These are phyloP conservation scores for Monascus ruber DNA, from an alignment of 2,329 filamentous ascomycete genomes.

Conservation along the genomic window DNA sequence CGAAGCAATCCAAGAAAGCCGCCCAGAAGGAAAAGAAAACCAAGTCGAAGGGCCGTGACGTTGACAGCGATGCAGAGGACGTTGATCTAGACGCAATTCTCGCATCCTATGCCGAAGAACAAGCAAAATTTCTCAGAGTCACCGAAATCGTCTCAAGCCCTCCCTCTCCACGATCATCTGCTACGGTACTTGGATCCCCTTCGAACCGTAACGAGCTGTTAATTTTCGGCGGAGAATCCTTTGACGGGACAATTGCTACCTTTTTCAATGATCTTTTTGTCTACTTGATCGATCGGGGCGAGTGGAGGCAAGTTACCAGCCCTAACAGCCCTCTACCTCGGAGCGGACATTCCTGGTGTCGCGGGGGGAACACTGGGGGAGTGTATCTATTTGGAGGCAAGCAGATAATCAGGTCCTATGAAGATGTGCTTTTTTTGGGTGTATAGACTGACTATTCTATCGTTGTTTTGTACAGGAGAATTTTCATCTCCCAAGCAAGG, in stretches of 20 bases:
- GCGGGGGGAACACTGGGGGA: slow-evolving; percentile 71
- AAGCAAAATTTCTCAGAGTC: slow-evolving; percentile 88
- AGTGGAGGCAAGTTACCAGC: slow-evolving; percentile 82
- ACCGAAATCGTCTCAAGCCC: slow-evolving; percentile 66
- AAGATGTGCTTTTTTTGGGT: not conserved
- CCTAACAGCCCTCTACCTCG: slow-evolving; percentile 85
- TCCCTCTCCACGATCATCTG: slow-evolving; percentile 66
- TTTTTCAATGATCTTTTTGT: slow-evolving; percentile 59
- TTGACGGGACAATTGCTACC: slow-evolving; percentile 73
- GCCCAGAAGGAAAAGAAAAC: slow-evolving; percentile 65
- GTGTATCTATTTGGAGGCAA: slow-evolving; percentile 79
- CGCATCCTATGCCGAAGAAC: slow-evolving; percentile 82
- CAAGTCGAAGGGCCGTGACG: slow-evolving; percentile 54
- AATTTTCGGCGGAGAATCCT: slow-evolving; percentile 90
- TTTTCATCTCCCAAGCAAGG: slow-evolving; percentile 96
- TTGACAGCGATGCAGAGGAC: slow-evolving; percentile 82
- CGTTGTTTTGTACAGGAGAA: slow-evolving; percentile 44
- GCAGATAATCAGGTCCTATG: slow-evolving; percentile 2
- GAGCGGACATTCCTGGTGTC: slow-evolving; percentile 89
- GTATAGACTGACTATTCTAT: slow-evolving; percentile 2
- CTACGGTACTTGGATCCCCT: slow-evolving; percentile 74
- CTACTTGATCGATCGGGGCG: slow-evolving; percentile 68
- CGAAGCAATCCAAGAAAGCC: slow-evolving; percentile 81
- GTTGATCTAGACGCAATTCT: slow-evolving; percentile 88
- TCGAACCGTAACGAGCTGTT: slow-evolving; percentile 79